Percentiles rank a stretch among this genome's conserved stretches.
These are phyloP conservation scores for Metschnikowia picachoensis DNA, from an alignment of 805 yeast species.

Conservation along the genomic window DNA sequence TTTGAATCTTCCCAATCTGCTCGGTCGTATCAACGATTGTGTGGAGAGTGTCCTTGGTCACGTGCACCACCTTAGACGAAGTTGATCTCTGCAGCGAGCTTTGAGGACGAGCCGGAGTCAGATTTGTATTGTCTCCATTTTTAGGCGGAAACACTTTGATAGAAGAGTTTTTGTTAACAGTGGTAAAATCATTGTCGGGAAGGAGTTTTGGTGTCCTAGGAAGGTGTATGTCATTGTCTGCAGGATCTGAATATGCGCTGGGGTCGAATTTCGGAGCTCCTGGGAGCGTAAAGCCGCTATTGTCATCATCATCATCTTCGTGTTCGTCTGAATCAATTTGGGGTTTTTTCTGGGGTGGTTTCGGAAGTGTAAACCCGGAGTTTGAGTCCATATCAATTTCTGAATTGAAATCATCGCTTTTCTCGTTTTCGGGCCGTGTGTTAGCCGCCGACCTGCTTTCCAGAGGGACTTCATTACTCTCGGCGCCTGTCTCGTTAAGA, in stretches of 20 bases:
- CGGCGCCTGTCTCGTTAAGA: too few relatives aligned
- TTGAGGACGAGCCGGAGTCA: neutral
- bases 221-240: constrained; percentile 23
- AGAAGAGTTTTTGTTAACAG: constrained; percentile 35
- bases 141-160: constrained; percentile 34
- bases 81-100: neutral
- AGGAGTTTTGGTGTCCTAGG: constrained; percentile 43
- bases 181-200: constrained; percentile 37
- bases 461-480: too few relatives aligned
- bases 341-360: neutral
- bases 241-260: constrained; percentile 19
- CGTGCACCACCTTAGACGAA: constrained; percentile 4
- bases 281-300: constrained; percentile 23
- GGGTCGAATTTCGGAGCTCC: constrained; percentile 38
- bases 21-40: constrained; percentile 53
- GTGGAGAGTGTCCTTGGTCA: constrained; percentile 39
- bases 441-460: too few relatives aligned
- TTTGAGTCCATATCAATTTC: too few relatives aligned
- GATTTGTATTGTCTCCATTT: neutral
- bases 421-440: too few relatives aligned
- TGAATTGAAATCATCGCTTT: too few relatives aligned
- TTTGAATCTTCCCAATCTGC: constrained; percentile 57
- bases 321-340: neutral
- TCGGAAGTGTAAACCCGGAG: neutral
- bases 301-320: neutral